Evolutionary conservation across 78 protist species (phyloP).

Genomic region (Isochrysis galbana): DNA sequence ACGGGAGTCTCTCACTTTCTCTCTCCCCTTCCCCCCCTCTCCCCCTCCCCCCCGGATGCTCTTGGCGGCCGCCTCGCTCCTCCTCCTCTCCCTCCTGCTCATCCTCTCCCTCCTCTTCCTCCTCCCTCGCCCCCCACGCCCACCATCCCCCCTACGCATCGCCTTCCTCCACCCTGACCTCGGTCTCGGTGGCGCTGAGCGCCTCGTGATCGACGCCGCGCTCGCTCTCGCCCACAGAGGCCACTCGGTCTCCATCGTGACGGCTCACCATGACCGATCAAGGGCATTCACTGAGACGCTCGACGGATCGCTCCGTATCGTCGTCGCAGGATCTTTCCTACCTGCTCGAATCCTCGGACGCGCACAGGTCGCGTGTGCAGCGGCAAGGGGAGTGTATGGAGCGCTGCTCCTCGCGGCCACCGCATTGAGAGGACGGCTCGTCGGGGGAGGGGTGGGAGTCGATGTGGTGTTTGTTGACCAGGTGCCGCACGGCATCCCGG

Average conservation of each 20-base stretch:
- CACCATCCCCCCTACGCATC: not conserved
- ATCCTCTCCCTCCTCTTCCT: not conserved
- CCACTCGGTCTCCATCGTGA: constrained; percentile 77
- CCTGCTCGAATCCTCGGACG: constrained; percentile 47
- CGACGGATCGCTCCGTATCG: constrained; percentile 52
- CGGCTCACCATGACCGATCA: constrained; percentile 84
- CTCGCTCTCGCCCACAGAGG: constrained; percentile 70
- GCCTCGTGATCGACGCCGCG: constrained; percentile 94
- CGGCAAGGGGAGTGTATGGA: constrained; percentile 70
- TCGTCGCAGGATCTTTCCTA: constrained; percentile 10
- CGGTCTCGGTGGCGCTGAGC: constrained; percentile 96
- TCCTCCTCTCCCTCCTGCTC: not conserved
- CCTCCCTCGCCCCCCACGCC: not conserved
- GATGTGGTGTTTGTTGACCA: constrained; percentile 36
- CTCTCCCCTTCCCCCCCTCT: too few species aligned
- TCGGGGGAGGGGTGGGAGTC: too few species aligned
- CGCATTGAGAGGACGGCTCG: not conserved
- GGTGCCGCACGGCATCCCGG: not conserved
- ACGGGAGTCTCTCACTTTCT: too few species aligned
- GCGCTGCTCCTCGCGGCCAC: constrained; percentile 50
- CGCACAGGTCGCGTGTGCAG: constrained; percentile 75
- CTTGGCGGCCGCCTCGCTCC: too few species aligned
- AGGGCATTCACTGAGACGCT: constrained; percentile 89
- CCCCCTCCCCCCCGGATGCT: too few species aligned
- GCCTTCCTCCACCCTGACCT: constrained; percentile 84